Conservation (phyloP, 768 basidiomycete genomes). For the Lyophyllum shimeji region DNA sequence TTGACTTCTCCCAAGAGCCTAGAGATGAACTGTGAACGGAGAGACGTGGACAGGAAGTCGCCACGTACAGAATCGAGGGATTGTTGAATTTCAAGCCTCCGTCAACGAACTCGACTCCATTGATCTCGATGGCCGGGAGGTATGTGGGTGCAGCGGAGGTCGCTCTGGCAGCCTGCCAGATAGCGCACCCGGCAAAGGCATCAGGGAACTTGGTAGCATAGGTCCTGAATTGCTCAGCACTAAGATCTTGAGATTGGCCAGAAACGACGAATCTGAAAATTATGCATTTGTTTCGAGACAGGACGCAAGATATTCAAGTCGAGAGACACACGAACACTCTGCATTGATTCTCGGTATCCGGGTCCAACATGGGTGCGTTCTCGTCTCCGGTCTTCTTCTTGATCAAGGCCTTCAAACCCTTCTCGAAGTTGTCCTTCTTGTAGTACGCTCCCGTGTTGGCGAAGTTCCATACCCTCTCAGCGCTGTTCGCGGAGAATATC, state of each 20-base stretch:
- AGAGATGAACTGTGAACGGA: not conserved
- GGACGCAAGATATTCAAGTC: not conserved
- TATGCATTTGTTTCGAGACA: not conserved
- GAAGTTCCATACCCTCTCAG: conserved; percentile 12
- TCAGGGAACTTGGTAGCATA: conserved; percentile 27
- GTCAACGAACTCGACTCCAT: conserved; percentile 28
- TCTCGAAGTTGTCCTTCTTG: conserved; percentile 22
- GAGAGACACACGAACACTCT: conserved; percentile 25
- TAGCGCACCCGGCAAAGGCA: conserved; percentile 24
- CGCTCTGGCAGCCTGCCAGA: conserved; percentile 35
- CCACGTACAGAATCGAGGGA: conserved; percentile 24
- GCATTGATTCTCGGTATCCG: conserved; percentile 20
- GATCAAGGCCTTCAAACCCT: conserved; percentile 25
- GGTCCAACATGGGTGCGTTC: conserved; percentile 26
- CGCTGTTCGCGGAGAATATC: conserved; percentile 26
- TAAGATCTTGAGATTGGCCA: conserved; percentile 21
- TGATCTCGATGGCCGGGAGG: conserved; percentile 27
- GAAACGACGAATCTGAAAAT: conserved; percentile 27
- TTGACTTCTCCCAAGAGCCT: conserved; percentile 28
- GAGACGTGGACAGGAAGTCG: not conserved
- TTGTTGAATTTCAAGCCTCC: conserved; percentile 33
- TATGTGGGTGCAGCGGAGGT: conserved; percentile 35
- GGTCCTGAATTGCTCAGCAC: conserved; percentile 28
- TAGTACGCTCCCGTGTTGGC: conserved; percentile 23
- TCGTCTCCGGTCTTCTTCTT: conserved; percentile 22